Conservation (phyloP, 768 basidiomycete genomes). For the Psilocybe cubensis region DNA sequence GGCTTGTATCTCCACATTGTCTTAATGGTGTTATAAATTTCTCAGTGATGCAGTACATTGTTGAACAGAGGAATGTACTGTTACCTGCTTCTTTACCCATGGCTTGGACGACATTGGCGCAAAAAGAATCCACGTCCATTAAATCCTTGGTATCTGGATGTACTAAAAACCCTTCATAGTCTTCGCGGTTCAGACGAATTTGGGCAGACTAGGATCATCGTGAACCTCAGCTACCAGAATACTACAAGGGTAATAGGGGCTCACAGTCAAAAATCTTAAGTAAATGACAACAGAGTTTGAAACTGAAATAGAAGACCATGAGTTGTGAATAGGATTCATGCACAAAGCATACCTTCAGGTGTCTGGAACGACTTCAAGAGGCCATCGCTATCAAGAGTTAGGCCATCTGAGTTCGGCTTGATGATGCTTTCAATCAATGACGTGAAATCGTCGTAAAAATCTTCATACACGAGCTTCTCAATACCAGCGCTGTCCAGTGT, state of each 20-base stretch:
- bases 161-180: constrained; percentile 74
- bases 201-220: constrained; percentile 58
- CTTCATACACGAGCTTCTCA: constrained; percentile 69
- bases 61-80: constrained; percentile 4
- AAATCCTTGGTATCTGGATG: constrained; percentile 70
- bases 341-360: constrained; percentile 43
- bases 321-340: not conserved
- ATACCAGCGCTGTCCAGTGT: constrained; percentile 64
- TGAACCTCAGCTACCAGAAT: not conserved
- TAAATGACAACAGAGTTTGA: constrained; percentile 80
- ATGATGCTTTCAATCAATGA: constrained; percentile 51
- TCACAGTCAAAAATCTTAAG: constrained; percentile 75
- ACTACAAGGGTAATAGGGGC: constrained; percentile 12
- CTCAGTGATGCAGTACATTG: too few relatives aligned
- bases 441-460: constrained; percentile 71
- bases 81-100: constrained; percentile 78
- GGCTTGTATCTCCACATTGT: constrained; percentile 84
- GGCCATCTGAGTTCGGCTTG: constrained; percentile 36
- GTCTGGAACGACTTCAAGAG: constrained; percentile 60
- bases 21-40: constrained; percentile 42
- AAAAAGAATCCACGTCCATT: constrained; percentile 68
- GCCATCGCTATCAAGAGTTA: constrained; percentile 33
- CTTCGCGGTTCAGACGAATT: constrained; percentile 65
- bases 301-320: constrained; percentile 32
- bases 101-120: constrained; percentile 77